phyloP scores from a whole-genome alignment of 2,329 filamentous ascomycete species.

The Trichoderma sp. region DNA sequence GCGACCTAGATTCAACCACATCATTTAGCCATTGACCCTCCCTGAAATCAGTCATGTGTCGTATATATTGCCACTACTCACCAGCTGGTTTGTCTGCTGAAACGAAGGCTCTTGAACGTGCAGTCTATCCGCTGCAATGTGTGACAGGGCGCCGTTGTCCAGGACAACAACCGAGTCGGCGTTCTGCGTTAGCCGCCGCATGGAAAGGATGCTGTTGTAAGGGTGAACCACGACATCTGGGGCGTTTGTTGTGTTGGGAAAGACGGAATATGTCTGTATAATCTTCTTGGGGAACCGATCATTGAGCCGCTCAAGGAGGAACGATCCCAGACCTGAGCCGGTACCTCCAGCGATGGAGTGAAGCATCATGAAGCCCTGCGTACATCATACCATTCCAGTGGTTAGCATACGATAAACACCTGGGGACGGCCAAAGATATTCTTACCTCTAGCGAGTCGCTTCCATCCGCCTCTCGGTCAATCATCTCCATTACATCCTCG shows the following conservation, averaged over 20 bases:
- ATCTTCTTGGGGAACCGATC: constrained; percentile 98
- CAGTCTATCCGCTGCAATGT: constrained; percentile 89
- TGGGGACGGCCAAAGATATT: not conserved
- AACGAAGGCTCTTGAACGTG: constrained; percentile 96
- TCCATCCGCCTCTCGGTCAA: constrained; percentile 95
- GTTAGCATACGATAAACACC: not conserved
- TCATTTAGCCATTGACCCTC: not conserved
- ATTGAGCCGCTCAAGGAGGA: constrained; percentile 90
- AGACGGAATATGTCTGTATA: constrained; percentile 98
- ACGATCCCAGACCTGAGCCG: constrained; percentile 92
- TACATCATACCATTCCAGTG: not conserved
- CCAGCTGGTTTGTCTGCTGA: constrained; percentile 95
- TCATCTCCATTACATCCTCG: constrained; percentile 99
- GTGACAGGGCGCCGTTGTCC: constrained; percentile 89
- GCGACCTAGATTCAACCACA: constrained; percentile 57
- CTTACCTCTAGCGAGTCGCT: constrained; percentile 88
- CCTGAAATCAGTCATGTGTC: not conserved
- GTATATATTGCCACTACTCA: constrained; percentile 32
- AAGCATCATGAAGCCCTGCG: constrained; percentile 91
- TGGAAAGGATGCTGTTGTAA: constrained; percentile 92
- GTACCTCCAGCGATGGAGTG: constrained; percentile 98
- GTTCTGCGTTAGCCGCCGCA: constrained; percentile 89
- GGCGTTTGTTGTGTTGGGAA: constrained; percentile 84
- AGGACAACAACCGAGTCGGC: constrained; percentile 96
- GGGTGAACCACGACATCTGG: constrained; percentile 95